phyloP scores from a whole-genome alignment of 306 rosid species.

The Fragaria ananassa region DNA sequence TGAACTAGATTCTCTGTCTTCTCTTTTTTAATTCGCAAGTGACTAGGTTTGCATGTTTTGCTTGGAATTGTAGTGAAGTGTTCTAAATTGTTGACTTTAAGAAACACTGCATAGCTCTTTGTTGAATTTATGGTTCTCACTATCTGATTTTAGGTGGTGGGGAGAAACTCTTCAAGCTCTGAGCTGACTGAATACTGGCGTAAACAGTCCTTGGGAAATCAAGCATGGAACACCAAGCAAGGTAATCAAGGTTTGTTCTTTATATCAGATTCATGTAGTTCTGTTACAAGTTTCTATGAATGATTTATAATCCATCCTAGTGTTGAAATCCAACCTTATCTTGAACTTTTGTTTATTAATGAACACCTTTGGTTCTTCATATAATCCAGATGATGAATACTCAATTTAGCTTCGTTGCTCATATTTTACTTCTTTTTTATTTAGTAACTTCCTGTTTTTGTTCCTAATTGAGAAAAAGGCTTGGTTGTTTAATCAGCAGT shows the following conservation, averaged over 20 bases:
- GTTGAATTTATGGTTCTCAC: background rate
- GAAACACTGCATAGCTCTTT: background rate
- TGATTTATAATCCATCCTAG: background rate
- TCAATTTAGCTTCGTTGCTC: background rate
- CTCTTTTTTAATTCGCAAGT: too few relatives aligned
- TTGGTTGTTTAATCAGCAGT: background rate
- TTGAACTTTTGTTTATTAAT: background rate
- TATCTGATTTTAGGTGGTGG: constrained; percentile 31
- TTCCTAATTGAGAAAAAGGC: background rate
- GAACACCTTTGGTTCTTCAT: background rate
- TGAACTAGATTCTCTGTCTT: background rate
- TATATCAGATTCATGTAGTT: background rate
- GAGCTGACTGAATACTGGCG: constrained; percentile 34
- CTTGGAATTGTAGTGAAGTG: too few relatives aligned
- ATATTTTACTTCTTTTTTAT: background rate
- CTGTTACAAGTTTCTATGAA: background rate
- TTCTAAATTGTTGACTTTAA: too few relatives aligned
- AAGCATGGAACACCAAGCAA: constrained; percentile 35
- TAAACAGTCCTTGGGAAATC: constrained; percentile 32
- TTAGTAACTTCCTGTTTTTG: background rate
- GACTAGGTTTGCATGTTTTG: too few relatives aligned
- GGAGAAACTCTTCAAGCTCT: constrained; percentile 30
- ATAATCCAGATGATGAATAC: background rate
- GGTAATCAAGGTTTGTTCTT: constrained; percentile 30
- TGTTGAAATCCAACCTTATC: background rate